Evolutionary conservation across 1,139 yeast genomes (phyloP), one percentile per base, ranked within the genome.

Genomic region (Meyerozyma elateridarum): DNA sequence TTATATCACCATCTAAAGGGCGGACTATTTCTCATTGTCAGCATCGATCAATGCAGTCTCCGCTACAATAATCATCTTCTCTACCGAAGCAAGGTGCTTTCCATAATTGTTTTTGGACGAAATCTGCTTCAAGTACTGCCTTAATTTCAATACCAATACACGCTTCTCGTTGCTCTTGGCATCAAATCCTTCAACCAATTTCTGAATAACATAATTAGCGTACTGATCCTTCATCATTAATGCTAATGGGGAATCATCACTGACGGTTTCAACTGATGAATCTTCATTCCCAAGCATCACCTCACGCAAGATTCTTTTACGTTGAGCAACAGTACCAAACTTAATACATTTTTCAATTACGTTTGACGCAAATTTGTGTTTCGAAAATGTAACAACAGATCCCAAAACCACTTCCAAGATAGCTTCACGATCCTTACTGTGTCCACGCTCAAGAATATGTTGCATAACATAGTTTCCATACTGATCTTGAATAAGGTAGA

Each of bases 391-490:
- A 21, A 91, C 85, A 31, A 91, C 79, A 20, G 85, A 78, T 18
- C 70, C 72, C 22, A 65, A 51, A 3, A 67, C 74, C 18, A 68
- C 61, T 28, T 55, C 52, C 29, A 68, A 51, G 24, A 68, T 64
- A 25, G 57, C 64, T 37, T 64, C 69, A 9, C 70, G 58, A 38
- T 67, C 70, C 18, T 61, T 62, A 2, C 65, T 57, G 18, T 70
- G 70, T 8, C 95, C 94, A 38, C 84, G 76, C 55, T 89, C 95
- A 42, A 93, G 74, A 33, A 91, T 84, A 54, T 91, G 96, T 57
- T 93, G 98, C 55, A 91, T 85, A 21, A 93, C 98, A 52, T 93
- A 93, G 61, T 93, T 93, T 36, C 98, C 98, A 56, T 87, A 93
- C 63, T 91, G 97, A 53, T 93, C 97, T 54, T 87, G 95, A 40